Base-by-base conservation (phyloP, 2,329 filamentous ascomycete species). In the Bipolaris victoriae region DNA sequence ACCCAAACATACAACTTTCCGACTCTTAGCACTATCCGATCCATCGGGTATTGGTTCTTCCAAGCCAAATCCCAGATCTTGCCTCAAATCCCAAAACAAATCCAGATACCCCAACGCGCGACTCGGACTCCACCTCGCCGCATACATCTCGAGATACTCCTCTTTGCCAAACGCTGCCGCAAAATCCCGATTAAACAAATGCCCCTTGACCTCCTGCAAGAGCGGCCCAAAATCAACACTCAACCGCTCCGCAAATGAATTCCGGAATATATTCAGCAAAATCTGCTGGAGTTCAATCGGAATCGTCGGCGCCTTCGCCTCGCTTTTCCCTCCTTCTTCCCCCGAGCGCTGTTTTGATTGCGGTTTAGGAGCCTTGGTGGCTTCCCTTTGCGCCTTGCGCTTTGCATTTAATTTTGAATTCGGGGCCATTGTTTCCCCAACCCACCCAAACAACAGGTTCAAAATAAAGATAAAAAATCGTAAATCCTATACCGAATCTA, bases 141-240 rank as follows among this genome's bases (percentile, higher is more conserved):
- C 91, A 79, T 99, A 99, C 9, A 90, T 90, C 59, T 90, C 86
- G 16, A 97, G 83, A 66, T 89, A 85, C 43, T 89, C 86, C 53
- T 86, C 82, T 44, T 82, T 82, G 0, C 87, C 87, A 78, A 98
- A 99, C 0, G 94, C 94, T 15, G 81, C 79, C 11, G 83, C 82
- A 77, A 98, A 98, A 74, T 98, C 91, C 31, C 95, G 86, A 57
- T 90, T 88, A 74, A 89, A 98, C 7, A 99, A 82, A 62, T 94
- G 91, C 7, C 87, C 83, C 76, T 98, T 99, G 61, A 98, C 86
- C 50, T 88, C 86, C 71, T 97, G 94, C 18, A 98, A 82, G 3
- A 87, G 76, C 1, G 81, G 70, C 29, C 80, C 78, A 10, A 84
- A 77, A 48, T 82, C 75, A 47, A 88, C 81, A 5, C 68, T 63